A percentile compares a stretch with the other conserved stretches of the same genome.
These are phyloP conservation scores for Cytospora mali DNA, from an alignment of 2,329 filamentous ascomycete genomes.

Conservation along the genomic window DNA sequence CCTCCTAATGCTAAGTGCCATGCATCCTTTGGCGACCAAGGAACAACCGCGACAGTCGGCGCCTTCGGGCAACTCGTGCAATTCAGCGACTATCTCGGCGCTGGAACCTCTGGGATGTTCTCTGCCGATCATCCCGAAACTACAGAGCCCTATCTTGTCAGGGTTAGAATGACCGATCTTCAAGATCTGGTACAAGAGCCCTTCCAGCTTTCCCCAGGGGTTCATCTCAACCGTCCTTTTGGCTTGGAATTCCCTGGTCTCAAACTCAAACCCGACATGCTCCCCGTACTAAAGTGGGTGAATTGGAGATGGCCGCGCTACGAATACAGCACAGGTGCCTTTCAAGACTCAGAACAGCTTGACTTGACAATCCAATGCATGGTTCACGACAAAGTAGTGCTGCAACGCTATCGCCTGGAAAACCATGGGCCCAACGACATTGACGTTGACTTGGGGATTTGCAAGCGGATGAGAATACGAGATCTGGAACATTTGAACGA, in stretches of 20 bases:
- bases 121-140: background rate
- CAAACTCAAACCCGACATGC: too few species aligned
- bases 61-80: conserved; percentile 5
- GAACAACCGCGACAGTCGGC: conserved; percentile 5
- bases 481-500: background rate
- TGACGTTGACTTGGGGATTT: background rate
- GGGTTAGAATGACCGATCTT: accelerated
- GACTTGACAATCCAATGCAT: conserved; percentile 4
- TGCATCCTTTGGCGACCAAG: conserved; percentile 13
- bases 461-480: background rate
- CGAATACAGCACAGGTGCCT: background rate
- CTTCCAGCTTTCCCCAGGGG: background rate
- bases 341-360: background rate
- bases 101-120: conserved; percentile 13
- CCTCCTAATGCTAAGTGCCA: background rate
- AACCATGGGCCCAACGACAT: background rate
- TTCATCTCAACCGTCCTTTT: accelerated
- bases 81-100: background rate
- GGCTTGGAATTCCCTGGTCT: background rate
- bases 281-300: background rate
- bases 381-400: background rate
- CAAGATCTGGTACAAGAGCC: background rate
- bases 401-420: background rate
- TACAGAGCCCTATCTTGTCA: background rate
- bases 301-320: conserved; percentile 16